Conservation (phyloP, 495 filamentous ascomycete species). For the Jackrogersella minutella region DNA sequence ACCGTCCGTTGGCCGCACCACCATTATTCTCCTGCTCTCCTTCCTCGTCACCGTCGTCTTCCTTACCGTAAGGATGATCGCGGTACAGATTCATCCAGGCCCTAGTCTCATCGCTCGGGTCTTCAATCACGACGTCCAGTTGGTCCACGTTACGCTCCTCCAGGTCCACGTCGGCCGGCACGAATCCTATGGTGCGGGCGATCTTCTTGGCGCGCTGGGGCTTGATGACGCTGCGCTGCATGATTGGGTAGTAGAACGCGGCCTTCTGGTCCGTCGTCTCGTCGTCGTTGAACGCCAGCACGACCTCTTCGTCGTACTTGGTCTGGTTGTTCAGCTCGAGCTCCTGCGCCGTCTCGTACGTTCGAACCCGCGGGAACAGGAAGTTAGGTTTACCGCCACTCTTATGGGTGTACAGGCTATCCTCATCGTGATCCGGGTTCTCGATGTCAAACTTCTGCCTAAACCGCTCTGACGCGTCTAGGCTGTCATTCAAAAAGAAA, state of each 20-base stretch:
- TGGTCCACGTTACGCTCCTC: slow-evolving; percentile 54
- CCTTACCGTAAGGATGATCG: slow-evolving; percentile 51
- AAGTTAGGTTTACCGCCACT: slow-evolving; percentile 61
- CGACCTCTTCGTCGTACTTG: slow-evolving; percentile 65
- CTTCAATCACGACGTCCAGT: slow-evolving; percentile 53
- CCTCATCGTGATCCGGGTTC: slow-evolving; percentile 72
- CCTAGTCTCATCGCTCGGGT: slow-evolving; percentile 52
- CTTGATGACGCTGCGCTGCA: slow-evolving; percentile 67
- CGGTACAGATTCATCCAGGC: slow-evolving; percentile 50
- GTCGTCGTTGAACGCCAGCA: slow-evolving; percentile 59
- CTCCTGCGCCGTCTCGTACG: slow-evolving; percentile 82
- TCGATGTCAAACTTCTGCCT: slow-evolving; percentile 75
- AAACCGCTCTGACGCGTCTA: slow-evolving; percentile 65
- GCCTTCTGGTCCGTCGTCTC: slow-evolving; percentile 63
- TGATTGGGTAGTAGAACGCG: slow-evolving; percentile 90
- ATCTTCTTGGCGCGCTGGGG: slow-evolving; percentile 66
- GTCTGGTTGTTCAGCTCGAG: slow-evolving; percentile 70
- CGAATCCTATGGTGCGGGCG: slow-evolving; percentile 52
- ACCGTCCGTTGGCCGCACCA: slow-evolving; percentile 41
- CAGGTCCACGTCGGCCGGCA: slow-evolving; percentile 44
- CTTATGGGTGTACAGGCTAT: slow-evolving; percentile 68
- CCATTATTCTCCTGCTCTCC: slow-evolving; percentile 14
- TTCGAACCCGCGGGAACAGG: slow-evolving; percentile 77
- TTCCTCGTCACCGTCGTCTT: slow-evolving; percentile 30
- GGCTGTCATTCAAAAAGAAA: slow-evolving; percentile 73